A percentile compares a stretch with the other conserved stretches of the same genome.
phyloP scores from a whole-genome alignment of 2,329 filamentous ascomycete genomes.

The Fusarium bactridioides region DNA sequence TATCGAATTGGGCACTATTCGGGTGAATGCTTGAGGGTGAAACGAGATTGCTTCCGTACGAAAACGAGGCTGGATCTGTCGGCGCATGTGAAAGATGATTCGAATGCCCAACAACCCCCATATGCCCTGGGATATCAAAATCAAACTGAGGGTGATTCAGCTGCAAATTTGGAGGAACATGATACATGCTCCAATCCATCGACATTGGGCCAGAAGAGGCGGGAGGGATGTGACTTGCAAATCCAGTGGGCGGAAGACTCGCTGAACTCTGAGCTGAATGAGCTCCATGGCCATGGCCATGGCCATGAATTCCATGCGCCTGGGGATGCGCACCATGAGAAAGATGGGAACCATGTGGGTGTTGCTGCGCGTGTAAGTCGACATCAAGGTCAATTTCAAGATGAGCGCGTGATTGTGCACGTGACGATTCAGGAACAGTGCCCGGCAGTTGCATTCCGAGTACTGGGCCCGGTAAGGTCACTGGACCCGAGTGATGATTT shows the following conservation, averaged over 20 bases:
- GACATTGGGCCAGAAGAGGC: conserved; percentile 24
- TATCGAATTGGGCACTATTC: conserved; percentile 26
- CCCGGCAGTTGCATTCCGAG: conserved; percentile 30
- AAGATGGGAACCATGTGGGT: conserved; percentile 13
- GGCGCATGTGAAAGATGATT: conserved; percentile 28
- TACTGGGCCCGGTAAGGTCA: conserved; percentile 24
- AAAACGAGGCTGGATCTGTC: conserved; percentile 23
- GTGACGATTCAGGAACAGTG: conserved; percentile 4
- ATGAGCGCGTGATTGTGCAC: not conserved
- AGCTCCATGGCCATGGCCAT: conserved; percentile 18
- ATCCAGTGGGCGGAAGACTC: conserved; percentile 16
- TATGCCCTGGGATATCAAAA: conserved; percentile 35
- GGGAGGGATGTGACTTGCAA: conserved; percentile 25
- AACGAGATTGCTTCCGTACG: conserved; percentile 33
- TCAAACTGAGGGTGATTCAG: conserved; percentile 35
- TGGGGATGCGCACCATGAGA: not conserved
- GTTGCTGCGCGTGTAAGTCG: conserved; percentile 32
- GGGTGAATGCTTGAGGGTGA: conserved; percentile 40
- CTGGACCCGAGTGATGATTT: conserved; percentile 2
- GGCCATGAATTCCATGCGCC: conserved; percentile 18
- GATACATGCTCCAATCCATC: conserved; percentile 39
- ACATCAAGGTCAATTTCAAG: conserved; percentile 19
- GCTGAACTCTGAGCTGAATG: conserved; percentile 26
- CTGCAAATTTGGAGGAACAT: conserved; percentile 18
- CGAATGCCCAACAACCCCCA: conserved; percentile 28